Percentiles rank a stretch among this genome's conserved stretches.
Evolutionary conservation across 805 yeast genomes (phyloP).

Genomic region (Ogataea siamensis): DNA sequence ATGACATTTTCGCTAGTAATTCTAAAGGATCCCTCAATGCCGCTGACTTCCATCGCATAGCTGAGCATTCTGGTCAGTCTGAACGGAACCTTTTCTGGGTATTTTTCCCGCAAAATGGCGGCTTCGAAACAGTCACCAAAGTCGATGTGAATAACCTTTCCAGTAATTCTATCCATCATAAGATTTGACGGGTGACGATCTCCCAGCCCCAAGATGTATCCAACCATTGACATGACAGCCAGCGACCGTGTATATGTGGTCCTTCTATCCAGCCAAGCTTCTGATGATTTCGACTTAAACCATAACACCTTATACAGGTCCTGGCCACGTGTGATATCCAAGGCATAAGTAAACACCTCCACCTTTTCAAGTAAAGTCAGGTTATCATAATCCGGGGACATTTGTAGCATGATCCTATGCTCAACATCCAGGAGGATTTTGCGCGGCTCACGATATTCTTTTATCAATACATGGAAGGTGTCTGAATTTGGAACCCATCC

Average conservation of each 20-base stretch:
- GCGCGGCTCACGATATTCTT: slow-evolving; percentile 89
- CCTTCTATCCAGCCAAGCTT: slow-evolving; percentile 96
- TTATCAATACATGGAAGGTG: slow-evolving; percentile 88
- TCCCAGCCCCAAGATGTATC: slow-evolving; percentile 93
- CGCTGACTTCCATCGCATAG: slow-evolving; percentile 98
- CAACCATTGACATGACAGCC: slow-evolving; percentile 99
- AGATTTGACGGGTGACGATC: slow-evolving; percentile 97
- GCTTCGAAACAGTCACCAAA: slow-evolving; percentile 99
- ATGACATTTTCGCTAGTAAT: slow-evolving; percentile 96
- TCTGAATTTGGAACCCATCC: slow-evolving; percentile 99
- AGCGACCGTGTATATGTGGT: slow-evolving; percentile 93
- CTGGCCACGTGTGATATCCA: slow-evolving; percentile 94
- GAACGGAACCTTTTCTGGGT: slow-evolving; percentile 98
- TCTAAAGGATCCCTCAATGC: slow-evolving; percentile 95
- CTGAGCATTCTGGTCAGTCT: slow-evolving; percentile 95
- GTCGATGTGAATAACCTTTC: slow-evolving; percentile 95
- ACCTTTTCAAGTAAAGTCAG: slow-evolving; percentile 87
- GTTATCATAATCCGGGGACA: slow-evolving; percentile 96
- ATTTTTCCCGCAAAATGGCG: slow-evolving; percentile 92
- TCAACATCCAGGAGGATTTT: slow-evolving; percentile 88
- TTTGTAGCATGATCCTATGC: slow-evolving; percentile 92
- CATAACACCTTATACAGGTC: slow-evolving; percentile 93
- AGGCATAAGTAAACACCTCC: slow-evolving; percentile 93
- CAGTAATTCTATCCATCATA: slow-evolving; percentile 92
- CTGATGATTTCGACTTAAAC: slow-evolving; percentile 94